Conservation (phyloP, 768 basidiomycete genomes). For the Gloeopeniophorella convolvens region DNA sequence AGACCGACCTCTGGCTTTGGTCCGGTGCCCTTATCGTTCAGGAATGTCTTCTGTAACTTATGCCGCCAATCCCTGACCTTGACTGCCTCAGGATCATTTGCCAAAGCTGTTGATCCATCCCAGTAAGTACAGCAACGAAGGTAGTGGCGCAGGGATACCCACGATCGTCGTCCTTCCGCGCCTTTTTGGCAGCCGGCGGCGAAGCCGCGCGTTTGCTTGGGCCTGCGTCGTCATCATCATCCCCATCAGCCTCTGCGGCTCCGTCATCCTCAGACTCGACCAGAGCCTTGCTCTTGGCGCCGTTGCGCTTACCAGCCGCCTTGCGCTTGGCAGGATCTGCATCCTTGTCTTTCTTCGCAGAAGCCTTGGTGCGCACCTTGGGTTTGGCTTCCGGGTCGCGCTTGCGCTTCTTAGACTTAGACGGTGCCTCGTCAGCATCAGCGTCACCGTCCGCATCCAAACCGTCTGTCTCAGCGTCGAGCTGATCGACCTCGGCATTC, state of each 20-base stretch:
- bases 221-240: constrained; percentile 34
- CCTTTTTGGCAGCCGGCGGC: constrained; percentile 61
- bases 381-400: constrained; percentile 48
- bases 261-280: constrained; percentile 66
- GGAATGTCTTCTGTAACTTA: constrained; percentile 81
- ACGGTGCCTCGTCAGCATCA: constrained; percentile 33
- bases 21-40: constrained; percentile 49
- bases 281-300: constrained; percentile 52
- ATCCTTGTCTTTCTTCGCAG: constrained; percentile 42
- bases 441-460: constrained; percentile 41
- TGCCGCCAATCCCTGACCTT: constrained; percentile 91
- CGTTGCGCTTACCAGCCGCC: constrained; percentile 44
- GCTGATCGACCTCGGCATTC: constrained; percentile 61
- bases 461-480: constrained; percentile 45
- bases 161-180: constrained; percentile 52
- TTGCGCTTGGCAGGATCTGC: constrained; percentile 31
- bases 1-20: constrained; percentile 59
- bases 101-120: constrained; percentile 40
- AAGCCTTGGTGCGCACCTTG: constrained; percentile 39
- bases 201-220: constrained; percentile 45
- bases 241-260: constrained; percentile 28
- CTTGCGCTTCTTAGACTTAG: constrained; percentile 53
- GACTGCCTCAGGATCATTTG: constrained; percentile 53
- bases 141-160: constrained; percentile 41
- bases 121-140: not conserved